A percentile compares a stretch with the other conserved stretches of the same genome.
Evolutionary conservation across 2,329 filamentous ascomycete species (phyloP).

Genomic region (Arthroderma uncinatum): DNA sequence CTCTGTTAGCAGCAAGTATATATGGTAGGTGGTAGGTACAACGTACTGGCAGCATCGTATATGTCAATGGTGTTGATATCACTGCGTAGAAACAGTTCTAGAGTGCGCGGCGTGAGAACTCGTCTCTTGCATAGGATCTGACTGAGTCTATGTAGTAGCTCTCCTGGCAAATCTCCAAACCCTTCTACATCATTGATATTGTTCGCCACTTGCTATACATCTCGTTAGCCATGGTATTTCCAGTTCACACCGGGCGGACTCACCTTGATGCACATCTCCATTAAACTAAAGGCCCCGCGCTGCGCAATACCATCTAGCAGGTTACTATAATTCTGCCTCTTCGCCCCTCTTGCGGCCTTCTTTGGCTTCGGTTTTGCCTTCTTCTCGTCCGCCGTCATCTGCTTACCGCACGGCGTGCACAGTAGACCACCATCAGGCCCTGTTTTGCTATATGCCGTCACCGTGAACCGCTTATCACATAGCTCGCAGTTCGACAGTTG

Average conservation of each 20-base stretch:
- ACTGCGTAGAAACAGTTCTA: slow-evolving; percentile 39
- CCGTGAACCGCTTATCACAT: slow-evolving; percentile 80
- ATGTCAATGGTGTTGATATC: slow-evolving; percentile 47
- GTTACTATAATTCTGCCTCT: slow-evolving; percentile 70
- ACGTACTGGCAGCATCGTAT: slow-evolving; percentile 49
- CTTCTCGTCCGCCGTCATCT: slow-evolving; percentile 56
- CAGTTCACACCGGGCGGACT: background rate
- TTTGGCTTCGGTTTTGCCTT: slow-evolving; percentile 43
- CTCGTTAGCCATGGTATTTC: background rate
- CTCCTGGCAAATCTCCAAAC: slow-evolving; percentile 50
- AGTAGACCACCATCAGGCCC: slow-evolving; percentile 78
- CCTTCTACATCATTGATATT: slow-evolving; percentile 55
- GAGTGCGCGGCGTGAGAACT: slow-evolving; percentile 40
- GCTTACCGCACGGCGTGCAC: slow-evolving; percentile 69
- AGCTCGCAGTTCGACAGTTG: slow-evolving; percentile 81
- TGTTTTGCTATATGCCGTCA: slow-evolving; percentile 76
- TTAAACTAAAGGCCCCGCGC: slow-evolving; percentile 33
- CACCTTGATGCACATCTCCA: slow-evolving; percentile 49
- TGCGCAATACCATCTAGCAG: slow-evolving; percentile 60
- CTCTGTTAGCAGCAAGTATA: slow-evolving; percentile 8
- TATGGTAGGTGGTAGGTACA: no score
- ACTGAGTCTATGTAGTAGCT: slow-evolving; percentile 47
- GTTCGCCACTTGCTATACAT: slow-evolving; percentile 45
- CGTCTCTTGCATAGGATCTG: slow-evolving; percentile 55
- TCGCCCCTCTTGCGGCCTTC: slow-evolving; percentile 46